Evolutionary conservation across 805 yeast species (phyloP), one percentile per base, ranked within the genome.

Genomic region (Spathaspora gorwiae): DNA sequence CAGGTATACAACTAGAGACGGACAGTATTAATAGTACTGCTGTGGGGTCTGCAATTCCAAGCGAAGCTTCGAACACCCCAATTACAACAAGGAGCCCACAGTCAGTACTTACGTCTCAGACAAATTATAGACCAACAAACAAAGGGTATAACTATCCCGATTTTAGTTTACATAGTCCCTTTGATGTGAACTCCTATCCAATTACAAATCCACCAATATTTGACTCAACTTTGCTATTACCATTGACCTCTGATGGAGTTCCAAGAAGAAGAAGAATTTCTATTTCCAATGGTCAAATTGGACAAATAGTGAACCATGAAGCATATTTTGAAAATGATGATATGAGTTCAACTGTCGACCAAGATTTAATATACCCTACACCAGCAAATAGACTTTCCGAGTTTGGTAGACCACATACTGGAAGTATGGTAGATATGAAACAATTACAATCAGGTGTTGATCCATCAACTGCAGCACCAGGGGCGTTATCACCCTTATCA

Each of bases 231-330:
- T 66, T 68, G 65, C 56, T 62, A 52, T 47, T 68, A 26, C 69
- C 71, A 15, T 61, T 56, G 46, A 42, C 52, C 24, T 52, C 62
- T 35, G 68, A 57, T 34, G 66, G 66, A n/a, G 62, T 64, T 1
- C 59, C 69, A 15, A 56, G 75, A 39, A 69, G 84, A 57, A 71
- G 94, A 59, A 75, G 95, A 58, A 81, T 86, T 2, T 85, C 94
- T 37, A 86, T 86, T 43, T 84, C 92, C 9, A 86, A 86, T 64
- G 95, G 95, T 56, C 95, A 86, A 57, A 86, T 86, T 52, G 87
- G 90, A 40, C 95, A 86, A 57, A 76, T 86, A 32, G 75, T 79
- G 37, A 70, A 62, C 53, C 75, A 72, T 52, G 75, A 70, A 48
- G 73, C 73, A 2, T 57, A 60, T 26, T 62, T 62, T 43, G 59